Evolutionary conservation across 2,329 filamentous ascomycete genomes (phyloP), one percentile per base, ranked within the genome.

Genomic region (Rhynchosporium agropyri): DNA sequence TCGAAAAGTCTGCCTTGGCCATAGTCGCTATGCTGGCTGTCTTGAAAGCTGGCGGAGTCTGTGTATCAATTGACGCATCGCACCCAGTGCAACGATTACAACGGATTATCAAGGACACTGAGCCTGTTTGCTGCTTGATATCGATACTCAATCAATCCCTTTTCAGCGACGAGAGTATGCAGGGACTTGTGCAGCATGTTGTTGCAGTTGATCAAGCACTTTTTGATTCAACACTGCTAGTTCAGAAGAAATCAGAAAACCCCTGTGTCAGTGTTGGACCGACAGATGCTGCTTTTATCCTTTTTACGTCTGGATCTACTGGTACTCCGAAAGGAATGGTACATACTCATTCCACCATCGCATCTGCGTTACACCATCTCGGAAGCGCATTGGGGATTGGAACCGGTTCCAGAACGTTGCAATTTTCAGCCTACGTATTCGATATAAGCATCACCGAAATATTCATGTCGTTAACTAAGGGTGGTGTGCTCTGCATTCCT

Each of bases 221-320:
- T 12, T 20, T 58, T 8, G 42, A 51, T 15, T 43, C 26, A 38
- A 26, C 29, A 10, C 4, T 31, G 29, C n/a, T 45, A 36, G 31
- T 29, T 6, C 26, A 33, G 28, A 9, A 12, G 50, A 57, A 28
- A 13, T 48, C 40, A n/a, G 33, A 3, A 7, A 48, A 42, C 6
- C 42, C 33, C 3, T 56, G 15, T 20, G 15, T 31, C 8, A 33
- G 10, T 40, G 43, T 58, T 20, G 20, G 31, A 28, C 55, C 65
- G 10, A 53, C 40, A 13, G 61, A 63, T 45, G 58, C 57, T 2
- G 60, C 61, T n/a, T 81, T 78, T 60, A 33, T 81, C 0, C 77
- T 75, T 53, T 81, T 79, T 62, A 81, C 80, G 0, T 80, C 78
- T 1, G 79, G 79, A 0, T 76, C 75, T 4, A 80, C 78, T 1